These are phyloP conservation scores for Phytophthora hibernalis DNA, from an alignment of 352 stramenopile species.

Conservation along the genomic window DNA sequence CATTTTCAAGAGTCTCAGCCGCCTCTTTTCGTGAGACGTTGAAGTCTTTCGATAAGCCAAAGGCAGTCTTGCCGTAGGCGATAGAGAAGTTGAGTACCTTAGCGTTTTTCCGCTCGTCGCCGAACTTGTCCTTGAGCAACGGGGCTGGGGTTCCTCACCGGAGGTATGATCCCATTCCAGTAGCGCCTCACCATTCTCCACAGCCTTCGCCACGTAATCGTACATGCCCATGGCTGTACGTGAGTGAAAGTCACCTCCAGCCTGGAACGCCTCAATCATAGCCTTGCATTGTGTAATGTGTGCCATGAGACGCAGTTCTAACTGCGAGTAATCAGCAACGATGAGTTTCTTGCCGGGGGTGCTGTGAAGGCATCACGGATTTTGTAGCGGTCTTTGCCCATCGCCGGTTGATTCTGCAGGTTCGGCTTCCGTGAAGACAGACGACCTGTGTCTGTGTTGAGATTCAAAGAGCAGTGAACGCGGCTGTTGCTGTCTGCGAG, in stretches of 20 bases:
- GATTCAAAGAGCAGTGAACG: conserved; percentile 98
- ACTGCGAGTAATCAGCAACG: conserved; percentile 99
- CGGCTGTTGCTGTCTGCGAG: conserved; percentile 94
- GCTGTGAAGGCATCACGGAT: conserved; percentile 94
- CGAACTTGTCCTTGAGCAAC: conserved; percentile 98
- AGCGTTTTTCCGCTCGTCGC: conserved; percentile 96
- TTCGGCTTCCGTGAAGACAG: conserved; percentile 98
- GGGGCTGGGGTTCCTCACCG: conserved; percentile 90
- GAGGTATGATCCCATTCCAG: conserved; percentile 98
- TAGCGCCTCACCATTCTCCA: conserved; percentile 96
- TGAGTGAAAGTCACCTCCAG: conserved; percentile 93
- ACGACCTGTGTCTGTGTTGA: conserved; percentile 99
- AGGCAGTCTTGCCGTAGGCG: conserved; percentile 99
- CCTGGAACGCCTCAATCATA: conserved; percentile 98
- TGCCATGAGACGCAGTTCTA: conserved; percentile 98
- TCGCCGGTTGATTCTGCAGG: conserved; percentile 97
- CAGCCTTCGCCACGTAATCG: conserved; percentile 95
- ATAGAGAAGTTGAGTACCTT: conserved; percentile 99
- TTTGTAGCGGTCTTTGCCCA: conserved; percentile 90
- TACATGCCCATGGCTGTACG: conserved; percentile 99
- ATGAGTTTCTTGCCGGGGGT: conserved; percentile 95
- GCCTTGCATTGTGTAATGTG: conserved; percentile 98
- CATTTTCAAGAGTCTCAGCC: conserved; percentile 92
- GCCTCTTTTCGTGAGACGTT: conserved; percentile 84
- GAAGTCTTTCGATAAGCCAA: conserved; percentile 94